A percentile compares a stretch with the other conserved stretches of the same genome.
Conservation (phyloP, 805 yeast species). For the Schwanniomyces pseudopolymorphus region DNA sequence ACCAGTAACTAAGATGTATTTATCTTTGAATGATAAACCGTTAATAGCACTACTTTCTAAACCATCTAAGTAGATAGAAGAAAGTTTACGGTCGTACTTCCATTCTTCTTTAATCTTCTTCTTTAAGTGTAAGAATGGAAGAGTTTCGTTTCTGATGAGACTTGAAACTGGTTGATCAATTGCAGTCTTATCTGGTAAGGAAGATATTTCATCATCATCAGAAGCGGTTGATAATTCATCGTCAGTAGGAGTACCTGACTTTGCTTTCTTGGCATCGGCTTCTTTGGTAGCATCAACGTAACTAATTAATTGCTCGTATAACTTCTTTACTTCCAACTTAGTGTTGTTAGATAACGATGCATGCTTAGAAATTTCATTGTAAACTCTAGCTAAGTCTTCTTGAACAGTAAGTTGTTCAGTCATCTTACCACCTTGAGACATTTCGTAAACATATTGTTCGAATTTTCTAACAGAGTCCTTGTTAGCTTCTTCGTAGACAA, state of each 20-base stretch:
- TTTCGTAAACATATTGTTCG: conserved; percentile 92
- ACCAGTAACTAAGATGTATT: conserved; percentile 91
- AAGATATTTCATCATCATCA: conserved; percentile 78
- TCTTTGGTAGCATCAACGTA: conserved; percentile 69
- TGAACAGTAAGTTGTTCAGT: conserved; percentile 81
- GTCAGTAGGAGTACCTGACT: conserved; percentile 35
- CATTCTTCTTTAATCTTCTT: conserved; percentile 75
- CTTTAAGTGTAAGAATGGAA: conserved; percentile 93
- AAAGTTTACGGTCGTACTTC: conserved; percentile 77
- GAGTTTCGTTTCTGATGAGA: conserved; percentile 73
- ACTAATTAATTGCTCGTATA: conserved; percentile 68
- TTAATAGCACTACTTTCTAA: conserved; percentile 92
- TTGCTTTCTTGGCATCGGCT: conserved; percentile 60
- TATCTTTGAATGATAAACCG: conserved; percentile 87
- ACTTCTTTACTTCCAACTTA: conserved; percentile 66
- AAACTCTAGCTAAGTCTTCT: conserved; percentile 81
- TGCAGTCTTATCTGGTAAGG: conserved; percentile 70
- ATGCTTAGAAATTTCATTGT: conserved; percentile 77
- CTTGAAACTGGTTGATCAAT: conserved; percentile 74
- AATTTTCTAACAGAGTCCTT: conserved; percentile 91
- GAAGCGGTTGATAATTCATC: conserved; percentile 48
- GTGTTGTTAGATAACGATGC: conserved; percentile 59
- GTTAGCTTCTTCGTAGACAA: conserved; percentile 79
- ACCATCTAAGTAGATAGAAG: conserved; percentile 81
- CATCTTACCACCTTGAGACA: conserved; percentile 92